Base-by-base conservation (phyloP, 2,329 filamentous ascomycete species). In the Botrytis deweyae region DNA sequence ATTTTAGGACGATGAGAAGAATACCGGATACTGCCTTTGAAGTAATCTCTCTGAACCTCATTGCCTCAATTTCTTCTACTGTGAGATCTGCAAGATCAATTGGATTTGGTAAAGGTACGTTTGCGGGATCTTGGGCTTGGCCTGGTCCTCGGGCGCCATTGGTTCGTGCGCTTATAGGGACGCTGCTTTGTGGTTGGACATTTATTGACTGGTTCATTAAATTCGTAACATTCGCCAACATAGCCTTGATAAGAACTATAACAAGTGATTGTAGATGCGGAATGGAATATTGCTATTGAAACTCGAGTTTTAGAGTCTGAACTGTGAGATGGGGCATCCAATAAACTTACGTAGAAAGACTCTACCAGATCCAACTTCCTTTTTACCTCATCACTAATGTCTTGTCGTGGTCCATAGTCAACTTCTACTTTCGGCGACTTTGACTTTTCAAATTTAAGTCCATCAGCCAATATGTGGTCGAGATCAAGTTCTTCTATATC, bases 21-120 rank as follows among this genome's bases (percentile, higher is more conserved):
- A 94, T 92, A 1, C 93, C 95, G n/a, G 94, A 96, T 36, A 97
- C 91, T 0, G 95, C 95, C 83, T 98, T 98, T 40, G 92, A 90
- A 20, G 92, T 92, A 70, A 99, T 95, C 82, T 99, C 96, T 73
- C 95, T 89, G 25, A 90, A 91, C 68, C 97, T 88, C 72, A 93
- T 88, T 59, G 91, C 90, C 81, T 98, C 95, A 25, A 97, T 83
- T 78, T 98, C 94, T 74, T 97, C 94, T 5, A 90, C 84, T 0
- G 88, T 85, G 20, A 85, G 82, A 64, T 89, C 86, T n/a, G 83
- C 74, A 44, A 76, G 76, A 64, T 81, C 80, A 29, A 78, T 71
- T 18, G 77, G 63, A 63, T 74, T 78, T 42, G 78, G 79, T 20
- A 79, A 71, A 64, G 79, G 77, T 38, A 79, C 73, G 70, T 72